These are phyloP conservation scores for Coemansia sp. DNA, from an alignment of 192 early-diverging fungal genomes.

Conservation along the genomic window DNA sequence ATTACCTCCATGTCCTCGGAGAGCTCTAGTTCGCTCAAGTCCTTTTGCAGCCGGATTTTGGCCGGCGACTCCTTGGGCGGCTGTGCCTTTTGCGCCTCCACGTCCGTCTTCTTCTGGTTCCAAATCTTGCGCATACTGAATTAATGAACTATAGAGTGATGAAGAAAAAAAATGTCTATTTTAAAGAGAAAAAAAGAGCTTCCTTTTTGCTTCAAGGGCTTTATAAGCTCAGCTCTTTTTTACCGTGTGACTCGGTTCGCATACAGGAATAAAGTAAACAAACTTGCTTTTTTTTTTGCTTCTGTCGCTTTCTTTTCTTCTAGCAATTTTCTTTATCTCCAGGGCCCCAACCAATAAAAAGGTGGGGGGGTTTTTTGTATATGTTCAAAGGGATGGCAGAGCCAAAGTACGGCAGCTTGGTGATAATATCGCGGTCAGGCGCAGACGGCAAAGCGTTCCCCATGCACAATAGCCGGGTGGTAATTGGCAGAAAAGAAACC, in stretches of 20 bases:
- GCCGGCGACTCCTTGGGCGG: conserved; percentile 75
- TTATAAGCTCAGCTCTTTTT: neutral
- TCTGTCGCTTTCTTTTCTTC: conserved; percentile 4
- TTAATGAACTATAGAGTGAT: neutral
- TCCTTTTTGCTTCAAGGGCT: neutral
- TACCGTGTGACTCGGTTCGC: neutral
- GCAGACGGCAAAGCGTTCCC: conserved; percentile 46
- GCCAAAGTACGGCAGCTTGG: conserved; percentile 35
- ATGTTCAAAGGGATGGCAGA: conserved; percentile 4
- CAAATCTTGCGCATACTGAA: conserved; percentile 81
- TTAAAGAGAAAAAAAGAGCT: neutral
- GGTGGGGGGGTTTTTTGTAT: neutral
- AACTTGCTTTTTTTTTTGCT: neutral
- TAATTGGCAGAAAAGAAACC: conserved; percentile 46
- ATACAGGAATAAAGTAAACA: neutral
- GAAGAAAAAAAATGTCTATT: neutral
- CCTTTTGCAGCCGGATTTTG: conserved; percentile 93
- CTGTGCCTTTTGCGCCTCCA: conserved; percentile 68
- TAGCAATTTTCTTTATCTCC: conserved; percentile 3
- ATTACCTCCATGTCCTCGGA: conserved; percentile 83
- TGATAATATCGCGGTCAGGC: conserved; percentile 41
- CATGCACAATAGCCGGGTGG: conserved; percentile 32
- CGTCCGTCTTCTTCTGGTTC: conserved; percentile 79
- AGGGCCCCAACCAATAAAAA: too few relatives aligned
- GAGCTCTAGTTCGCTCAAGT: conserved; percentile 74